Percentiles rank a stretch among this genome's conserved stretches.
phyloP scores from a whole-genome alignment of 2,329 filamentous ascomycete genomes.

The Blastomyces parvus region DNA sequence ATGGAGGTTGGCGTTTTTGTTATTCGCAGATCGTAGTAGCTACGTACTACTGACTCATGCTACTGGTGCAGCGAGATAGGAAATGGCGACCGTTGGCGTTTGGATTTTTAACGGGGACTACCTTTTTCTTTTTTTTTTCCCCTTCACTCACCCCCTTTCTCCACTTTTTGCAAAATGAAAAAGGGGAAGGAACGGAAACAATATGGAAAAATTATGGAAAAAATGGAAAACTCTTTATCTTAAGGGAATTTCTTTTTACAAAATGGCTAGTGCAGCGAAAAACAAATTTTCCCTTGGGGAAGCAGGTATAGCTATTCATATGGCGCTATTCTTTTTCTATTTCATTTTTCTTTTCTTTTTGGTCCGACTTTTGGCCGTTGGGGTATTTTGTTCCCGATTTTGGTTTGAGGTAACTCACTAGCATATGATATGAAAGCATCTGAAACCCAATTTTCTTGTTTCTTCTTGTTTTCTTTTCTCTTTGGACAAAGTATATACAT shows the following conservation, averaged over 20 bases:
- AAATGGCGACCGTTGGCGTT: not conserved
- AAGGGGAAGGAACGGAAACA: not conserved
- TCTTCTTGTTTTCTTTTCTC: no score
- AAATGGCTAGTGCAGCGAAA: slow-evolving; percentile 1
- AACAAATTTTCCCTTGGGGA: not conserved
- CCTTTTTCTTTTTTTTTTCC: not conserved
- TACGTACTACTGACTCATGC: no score
- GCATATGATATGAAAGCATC: no score
- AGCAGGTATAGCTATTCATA: not conserved
- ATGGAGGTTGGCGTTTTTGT: slow-evolving; percentile 43
- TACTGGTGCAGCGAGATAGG: not conserved
- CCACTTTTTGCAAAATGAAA: no score
- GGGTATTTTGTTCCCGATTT: no score
- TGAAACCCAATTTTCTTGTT: no score
- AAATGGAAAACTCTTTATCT: not conserved
- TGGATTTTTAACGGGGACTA: not conserved
- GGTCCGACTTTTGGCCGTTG: no score
- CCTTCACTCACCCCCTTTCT: no score
- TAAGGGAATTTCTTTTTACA: not conserved
- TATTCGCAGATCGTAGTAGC: slow-evolving; percentile 33
- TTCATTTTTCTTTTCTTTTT: no score
- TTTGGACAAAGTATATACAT: no score
- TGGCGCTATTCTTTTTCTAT: no score
- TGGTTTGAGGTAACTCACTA: no score
- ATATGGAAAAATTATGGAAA: not conserved